Evolutionary conservation across 169 alveolate genomes (phyloP), one percentile per base, ranked within the genome.

Genomic region (Plasmodium coatneyi): DNA sequence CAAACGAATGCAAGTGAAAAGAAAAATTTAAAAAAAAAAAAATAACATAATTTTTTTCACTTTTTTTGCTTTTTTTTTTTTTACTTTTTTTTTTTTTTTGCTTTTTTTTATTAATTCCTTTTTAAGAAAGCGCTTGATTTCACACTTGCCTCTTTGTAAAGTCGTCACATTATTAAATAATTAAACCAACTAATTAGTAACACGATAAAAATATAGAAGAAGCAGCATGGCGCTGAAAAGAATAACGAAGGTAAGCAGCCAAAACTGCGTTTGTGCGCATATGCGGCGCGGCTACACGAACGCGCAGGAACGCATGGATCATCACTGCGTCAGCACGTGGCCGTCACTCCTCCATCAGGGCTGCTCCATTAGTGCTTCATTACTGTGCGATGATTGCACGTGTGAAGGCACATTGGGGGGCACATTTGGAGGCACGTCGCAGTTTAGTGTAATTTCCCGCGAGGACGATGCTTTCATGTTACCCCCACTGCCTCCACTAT

Each of bases 151-250:
- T 16, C 9, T 12, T 41, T 14, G 19, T 28, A 25, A 30, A 28
- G 36, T 66, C 60, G 60, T 49, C 43, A 66, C 36, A 66, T 66
- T 66, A 66, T 66, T 80, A 43, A 34, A 16, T 82, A 82, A 82
- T 82, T 36, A 36, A 82, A 54, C 46, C 66, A 82, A 34, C 30
- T 54, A 36, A n/a, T 80, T 39, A 78, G 72, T 34, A 22, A 28
- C 86, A 80, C 49, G 25, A 43, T 22, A 80, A 30, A 80, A 43
- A 82, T 60, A 82, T 82, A 82, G 92, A 82, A 82, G 71, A 82
- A 82, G 71, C 92, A 82, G 60, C 80, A 82, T 82, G 92, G 92
- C 92, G n/a, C 80, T 82, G 46, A 82, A 82, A 66, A 82, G 92
- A 32, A 82, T 82, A 82, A 82, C 92, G 19, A 82, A 82, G 81